Conservation (phyloP, 2,329 filamentous ascomycete species). For the Pestalotiopsis sp. region DNA sequence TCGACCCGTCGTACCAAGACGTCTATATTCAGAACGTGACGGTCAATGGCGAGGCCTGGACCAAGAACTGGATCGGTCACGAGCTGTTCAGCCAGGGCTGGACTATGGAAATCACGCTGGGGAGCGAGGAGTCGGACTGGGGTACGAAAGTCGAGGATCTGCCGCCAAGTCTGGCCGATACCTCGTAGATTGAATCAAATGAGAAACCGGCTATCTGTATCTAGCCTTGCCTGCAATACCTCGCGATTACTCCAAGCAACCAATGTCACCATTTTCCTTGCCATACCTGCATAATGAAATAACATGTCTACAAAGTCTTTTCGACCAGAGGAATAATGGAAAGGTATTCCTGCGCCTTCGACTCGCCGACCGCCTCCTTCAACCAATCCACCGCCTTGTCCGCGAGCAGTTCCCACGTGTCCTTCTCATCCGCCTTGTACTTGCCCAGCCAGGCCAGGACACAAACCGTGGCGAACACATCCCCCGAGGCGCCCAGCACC, state of each 20-base stretch:
- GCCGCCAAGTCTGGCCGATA: conserved; percentile 28
- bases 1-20: conserved; percentile 56
- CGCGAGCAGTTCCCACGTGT: conserved; percentile 67
- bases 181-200: background rate
- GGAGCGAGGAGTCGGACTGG: conserved; percentile 65
- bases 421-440: conserved; percentile 46
- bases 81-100: conserved; percentile 62
- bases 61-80: conserved; percentile 63
- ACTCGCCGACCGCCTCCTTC: background rate
- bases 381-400: conserved; percentile 62
- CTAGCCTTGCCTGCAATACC: background rate
- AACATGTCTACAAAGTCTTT: background rate
- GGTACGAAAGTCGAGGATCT: conserved; percentile 60
- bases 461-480: conserved; percentile 36
- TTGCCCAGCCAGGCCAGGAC: conserved; percentile 53
- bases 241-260: background rate
- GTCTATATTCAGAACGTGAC: conserved; percentile 63
- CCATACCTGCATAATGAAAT: background rate
- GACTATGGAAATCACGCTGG: conserved; percentile 59
- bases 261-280: background rate
- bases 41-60: conserved; percentile 57
- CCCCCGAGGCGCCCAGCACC: conserved; percentile 19
- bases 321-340: background rate
- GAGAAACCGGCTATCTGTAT: background rate
- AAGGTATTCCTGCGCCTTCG: background rate